These are phyloP conservation scores for Trametopsis cervina DNA, from an alignment of 768 basidiomycete species.

Conservation along the genomic window DNA sequence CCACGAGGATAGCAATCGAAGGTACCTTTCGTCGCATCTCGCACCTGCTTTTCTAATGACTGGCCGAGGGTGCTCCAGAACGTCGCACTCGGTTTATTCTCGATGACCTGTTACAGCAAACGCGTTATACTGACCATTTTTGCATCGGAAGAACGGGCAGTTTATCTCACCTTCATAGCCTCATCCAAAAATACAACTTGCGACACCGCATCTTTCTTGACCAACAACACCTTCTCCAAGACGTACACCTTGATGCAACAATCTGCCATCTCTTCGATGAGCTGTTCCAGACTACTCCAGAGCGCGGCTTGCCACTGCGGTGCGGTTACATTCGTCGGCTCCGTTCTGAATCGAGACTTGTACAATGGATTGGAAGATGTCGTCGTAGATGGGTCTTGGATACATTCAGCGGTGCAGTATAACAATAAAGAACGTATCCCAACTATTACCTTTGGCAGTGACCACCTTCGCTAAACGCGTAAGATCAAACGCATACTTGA, in stretches of 20 bases:
- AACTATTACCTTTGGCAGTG: slow-evolving; percentile 57
- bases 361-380: slow-evolving; percentile 45
- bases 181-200: slow-evolving; percentile 84
- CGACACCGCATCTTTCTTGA: slow-evolving; percentile 80
- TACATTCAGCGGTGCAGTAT: not conserved
- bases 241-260: slow-evolving; percentile 96
- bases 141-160: too few species aligned
- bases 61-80: slow-evolving; percentile 86
- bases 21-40: slow-evolving; percentile 74
- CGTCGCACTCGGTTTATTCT: slow-evolving; percentile 83
- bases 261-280: slow-evolving; percentile 84
- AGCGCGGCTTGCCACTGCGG: slow-evolving; percentile 81
- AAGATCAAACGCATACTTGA: slow-evolving; percentile 81
- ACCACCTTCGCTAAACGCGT: slow-evolving; percentile 82
- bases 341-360: slow-evolving; percentile 81
- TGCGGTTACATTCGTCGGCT: slow-evolving; percentile 83
- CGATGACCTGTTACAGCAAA: slow-evolving; percentile 49
- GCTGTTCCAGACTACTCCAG: slow-evolving; percentile 73
- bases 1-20: not conserved
- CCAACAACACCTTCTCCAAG: slow-evolving; percentile 84
- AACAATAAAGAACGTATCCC: not conserved
- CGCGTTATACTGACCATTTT: not conserved
- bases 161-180: slow-evolving; percentile 84
- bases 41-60: slow-evolving; percentile 74
- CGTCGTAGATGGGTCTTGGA: slow-evolving; percentile 21